Conservation (phyloP, 2,329 filamentous ascomycete genomes). For the Ceratocystis destructans region DNA sequence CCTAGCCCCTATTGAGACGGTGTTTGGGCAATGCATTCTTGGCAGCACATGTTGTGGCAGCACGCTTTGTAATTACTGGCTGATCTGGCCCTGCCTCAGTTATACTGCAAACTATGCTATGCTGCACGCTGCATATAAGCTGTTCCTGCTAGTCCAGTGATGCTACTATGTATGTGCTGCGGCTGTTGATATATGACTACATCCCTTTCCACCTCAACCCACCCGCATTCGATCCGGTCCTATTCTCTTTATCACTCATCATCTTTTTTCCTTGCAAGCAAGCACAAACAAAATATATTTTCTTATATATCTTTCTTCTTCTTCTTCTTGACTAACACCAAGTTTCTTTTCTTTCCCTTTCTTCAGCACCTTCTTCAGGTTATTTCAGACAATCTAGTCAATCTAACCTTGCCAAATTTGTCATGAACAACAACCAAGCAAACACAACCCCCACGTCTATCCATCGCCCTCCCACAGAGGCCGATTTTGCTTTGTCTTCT, state of each 20-base stretch:
- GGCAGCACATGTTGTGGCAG: neutral
- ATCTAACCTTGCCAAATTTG: slow-evolving; percentile 32
- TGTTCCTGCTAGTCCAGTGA: neutral
- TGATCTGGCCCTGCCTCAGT: neutral
- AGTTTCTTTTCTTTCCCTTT: neutral
- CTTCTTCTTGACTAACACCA: neutral
- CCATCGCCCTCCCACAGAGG: slow-evolving; percentile 24
- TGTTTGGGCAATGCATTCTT: slow-evolving; percentile 9
- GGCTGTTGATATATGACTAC: slow-evolving; percentile 3
- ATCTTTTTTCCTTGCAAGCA: neutral
- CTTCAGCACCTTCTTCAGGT: slow-evolving; percentile 6
- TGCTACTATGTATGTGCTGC: neutral
- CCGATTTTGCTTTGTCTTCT: slow-evolving; percentile 7
- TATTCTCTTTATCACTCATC: neutral
- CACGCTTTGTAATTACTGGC: slow-evolving; percentile 9
- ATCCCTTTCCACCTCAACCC: slow-evolving; percentile 3
- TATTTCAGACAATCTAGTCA: slow-evolving; percentile 29
- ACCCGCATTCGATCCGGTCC: neutral
- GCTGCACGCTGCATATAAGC: neutral
- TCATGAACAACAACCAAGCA: slow-evolving; percentile 31
- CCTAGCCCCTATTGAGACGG: slow-evolving; percentile 6
- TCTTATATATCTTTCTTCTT: neutral
- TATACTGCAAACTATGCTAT: neutral
- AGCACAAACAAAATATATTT: neutral
- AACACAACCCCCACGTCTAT: slow-evolving; percentile 21